A percentile compares a stretch with the other conserved stretches of the same genome.
Conservation (phyloP, 1,284 basidiomycete genomes). For the Cutaneotrichosporon cyanovorans region DNA sequence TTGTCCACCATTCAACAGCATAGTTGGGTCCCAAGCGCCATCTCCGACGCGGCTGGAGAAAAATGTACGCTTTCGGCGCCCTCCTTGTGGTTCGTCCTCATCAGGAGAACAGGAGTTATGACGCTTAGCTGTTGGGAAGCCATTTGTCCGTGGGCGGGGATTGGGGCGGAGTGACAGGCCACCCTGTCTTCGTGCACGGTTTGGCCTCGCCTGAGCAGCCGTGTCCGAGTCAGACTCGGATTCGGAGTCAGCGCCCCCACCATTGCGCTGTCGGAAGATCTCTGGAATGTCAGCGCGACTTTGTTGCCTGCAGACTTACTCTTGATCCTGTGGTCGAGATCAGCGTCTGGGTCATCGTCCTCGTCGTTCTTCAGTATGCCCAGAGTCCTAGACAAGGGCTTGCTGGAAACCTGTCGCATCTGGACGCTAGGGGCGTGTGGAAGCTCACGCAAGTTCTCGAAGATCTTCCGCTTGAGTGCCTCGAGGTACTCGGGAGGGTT, state of each 20-base stretch:
- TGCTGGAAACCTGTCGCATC: conserved; percentile 70
- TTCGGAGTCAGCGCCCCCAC: conserved; percentile 17
- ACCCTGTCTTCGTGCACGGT: conserved; percentile 24
- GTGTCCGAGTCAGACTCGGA: conserved; percentile 24
- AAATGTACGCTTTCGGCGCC: conserved; percentile 19
- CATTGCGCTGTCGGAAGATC: conserved; percentile 19
- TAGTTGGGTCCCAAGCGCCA: conserved; percentile 15
- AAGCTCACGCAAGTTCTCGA: conserved; percentile 71
- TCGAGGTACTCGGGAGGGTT: conserved; percentile 81
- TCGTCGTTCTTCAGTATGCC: conserved; percentile 39
- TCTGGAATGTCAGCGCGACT: conserved; percentile 11
- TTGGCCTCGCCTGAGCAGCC: conserved; percentile 18
- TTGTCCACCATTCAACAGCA: conserved; percentile 11
- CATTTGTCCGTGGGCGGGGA: conserved; percentile 16
- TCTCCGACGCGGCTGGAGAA: conserved; percentile 16
- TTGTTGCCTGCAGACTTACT: conserved; percentile 22
- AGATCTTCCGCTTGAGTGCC: conserved; percentile 62
- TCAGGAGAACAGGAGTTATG: conserved; percentile 12
- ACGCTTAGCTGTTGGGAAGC: conserved; percentile 17
- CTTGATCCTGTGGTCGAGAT: conserved; percentile 40
- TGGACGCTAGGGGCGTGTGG: conserved; percentile 78
- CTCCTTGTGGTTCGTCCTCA: conserved; percentile 10
- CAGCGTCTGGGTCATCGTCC: conserved; percentile 43
- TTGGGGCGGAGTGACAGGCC: conserved; percentile 17
- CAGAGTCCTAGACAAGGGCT: conserved; percentile 31